Evolutionary conservation across 2,329 filamentous ascomycete species (phyloP).

Genomic region (Alternaria brassicae): DNA sequence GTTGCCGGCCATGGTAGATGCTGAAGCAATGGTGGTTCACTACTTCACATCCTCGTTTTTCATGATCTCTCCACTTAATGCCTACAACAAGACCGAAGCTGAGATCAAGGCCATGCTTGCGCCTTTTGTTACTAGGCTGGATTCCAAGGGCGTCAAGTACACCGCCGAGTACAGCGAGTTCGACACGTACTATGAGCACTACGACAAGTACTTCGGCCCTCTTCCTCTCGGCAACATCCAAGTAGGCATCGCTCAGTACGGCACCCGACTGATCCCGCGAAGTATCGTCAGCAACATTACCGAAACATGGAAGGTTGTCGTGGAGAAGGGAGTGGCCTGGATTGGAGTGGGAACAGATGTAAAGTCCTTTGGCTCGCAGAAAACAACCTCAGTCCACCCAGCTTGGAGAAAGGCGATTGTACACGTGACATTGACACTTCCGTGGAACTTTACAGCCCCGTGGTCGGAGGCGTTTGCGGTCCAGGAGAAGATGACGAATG

Average conservation of each 20-base stretch:
- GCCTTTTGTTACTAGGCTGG: conserved; percentile 24
- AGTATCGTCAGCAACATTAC: conserved; percentile 20
- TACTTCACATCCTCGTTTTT: conserved; percentile 28
- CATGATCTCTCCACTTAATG: conserved; percentile 28
- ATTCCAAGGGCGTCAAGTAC: conserved; percentile 21
- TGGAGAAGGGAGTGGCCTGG: conserved; percentile 28
- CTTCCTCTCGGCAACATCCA: conserved; percentile 30
- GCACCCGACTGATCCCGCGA: conserved; percentile 26
- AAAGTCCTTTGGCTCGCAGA: conserved; percentile 16
- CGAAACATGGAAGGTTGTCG: conserved; percentile 22
- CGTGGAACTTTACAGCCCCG: conserved; percentile 29
- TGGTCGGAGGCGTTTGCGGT: conserved; percentile 24
- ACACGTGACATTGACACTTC: conserved; percentile 25
- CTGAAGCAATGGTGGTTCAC: conserved; percentile 23
- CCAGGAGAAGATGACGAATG: conserved; percentile 28
- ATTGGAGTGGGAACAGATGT: conserved; percentile 29
- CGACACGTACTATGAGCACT: conserved; percentile 31
- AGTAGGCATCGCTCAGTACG: conserved; percentile 29
- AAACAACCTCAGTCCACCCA: conserved; percentile 32
- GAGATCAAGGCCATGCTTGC: conserved; percentile 25
- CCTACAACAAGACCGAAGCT: conserved; percentile 26
- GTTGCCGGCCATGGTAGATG: conserved; percentile 29
- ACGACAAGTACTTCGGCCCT: conserved; percentile 32
- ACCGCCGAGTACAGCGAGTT: conserved; percentile 23
- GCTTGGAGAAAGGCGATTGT: conserved; percentile 32